Conservation (phyloP, 2,329 filamentous ascomycete species). For the Aureobasidium sp. region DNA sequence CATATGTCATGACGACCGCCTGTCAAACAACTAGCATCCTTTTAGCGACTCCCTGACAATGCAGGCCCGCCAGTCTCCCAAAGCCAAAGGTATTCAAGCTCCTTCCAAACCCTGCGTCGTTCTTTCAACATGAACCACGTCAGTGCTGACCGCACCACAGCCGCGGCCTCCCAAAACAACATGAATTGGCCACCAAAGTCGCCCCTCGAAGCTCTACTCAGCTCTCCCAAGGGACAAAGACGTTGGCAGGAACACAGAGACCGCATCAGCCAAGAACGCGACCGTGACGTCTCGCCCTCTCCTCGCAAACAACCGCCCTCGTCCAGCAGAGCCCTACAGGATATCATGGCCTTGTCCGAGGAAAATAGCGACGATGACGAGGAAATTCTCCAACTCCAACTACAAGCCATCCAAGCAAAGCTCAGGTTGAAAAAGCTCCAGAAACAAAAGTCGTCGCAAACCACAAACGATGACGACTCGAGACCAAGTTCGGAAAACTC, state of each 20-base stretch:
- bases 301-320: conserved; percentile 32
- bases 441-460: conserved; percentile 24
- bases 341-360: conserved; percentile 22
- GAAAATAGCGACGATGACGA: conserved; percentile 58
- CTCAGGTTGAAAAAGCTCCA: conserved; percentile 83
- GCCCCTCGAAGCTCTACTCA: conserved; percentile 55
- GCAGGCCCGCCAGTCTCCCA: conserved; percentile 38
- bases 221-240: conserved; percentile 71
- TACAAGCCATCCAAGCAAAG: conserved; percentile 82
- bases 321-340: conserved; percentile 25
- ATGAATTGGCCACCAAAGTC: conserved; percentile 55
- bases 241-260: conserved; percentile 63
- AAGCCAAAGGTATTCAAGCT: conserved; percentile 31
- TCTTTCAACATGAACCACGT: not conserved
- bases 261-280: conserved; percentile 29
- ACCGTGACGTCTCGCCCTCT: conserved; percentile 49
- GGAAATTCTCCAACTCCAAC: conserved; percentile 76
- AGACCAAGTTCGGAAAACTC: conserved; percentile 2
- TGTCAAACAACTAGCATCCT: conserved; percentile 34
- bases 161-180: conserved; percentile 39
- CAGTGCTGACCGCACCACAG: conserved; percentile 1
- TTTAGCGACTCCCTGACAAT: not conserved
- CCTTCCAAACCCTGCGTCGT: not conserved
- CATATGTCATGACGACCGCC: conserved; percentile 4
- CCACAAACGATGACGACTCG: not conserved